A percentile compares a stretch with the other conserved stretches of the same genome.
Conservation (phyloP, 768 basidiomycete species). For the Trichaptum fuscoviolaceum region DNA sequence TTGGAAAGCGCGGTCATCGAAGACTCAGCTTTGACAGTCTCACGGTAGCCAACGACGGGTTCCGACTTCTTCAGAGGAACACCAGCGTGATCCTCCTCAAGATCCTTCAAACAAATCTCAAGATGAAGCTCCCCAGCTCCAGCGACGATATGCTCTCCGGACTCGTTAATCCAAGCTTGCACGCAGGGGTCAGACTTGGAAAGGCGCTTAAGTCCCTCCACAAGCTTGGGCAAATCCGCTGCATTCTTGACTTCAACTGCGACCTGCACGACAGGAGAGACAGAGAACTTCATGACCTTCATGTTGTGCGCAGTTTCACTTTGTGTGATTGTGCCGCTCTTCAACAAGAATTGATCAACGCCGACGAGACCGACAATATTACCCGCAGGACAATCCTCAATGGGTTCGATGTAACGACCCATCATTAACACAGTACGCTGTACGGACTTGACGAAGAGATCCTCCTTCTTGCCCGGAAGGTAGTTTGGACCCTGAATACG, state of each 20-base stretch:
- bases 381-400: constrained; percentile 98
- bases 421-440: constrained; percentile 99
- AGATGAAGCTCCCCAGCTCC: constrained; percentile 99
- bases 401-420: constrained; percentile 97
- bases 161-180: constrained; percentile 87
- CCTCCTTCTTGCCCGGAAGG: constrained; percentile 96
- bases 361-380: constrained; percentile 99
- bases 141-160: constrained; percentile 97
- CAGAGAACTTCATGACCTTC: constrained; percentile 99
- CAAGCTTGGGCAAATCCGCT: constrained; percentile 96
- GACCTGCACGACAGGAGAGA: constrained; percentile 98
- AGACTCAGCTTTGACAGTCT: constrained; percentile 96
- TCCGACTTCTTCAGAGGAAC: constrained; percentile 98
- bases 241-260: constrained; percentile 99
- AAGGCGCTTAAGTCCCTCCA: constrained; percentile 99
- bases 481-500: constrained; percentile 99
- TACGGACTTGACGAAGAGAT: constrained; percentile 95
- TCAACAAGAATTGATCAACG: constrained; percentile 99
- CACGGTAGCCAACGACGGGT: constrained; percentile 95
- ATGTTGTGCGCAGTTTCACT: constrained; percentile 99
- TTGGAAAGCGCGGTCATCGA: constrained; percentile 95
- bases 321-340: constrained; percentile 96
- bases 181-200: constrained; percentile 99
- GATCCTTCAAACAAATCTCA: constrained; percentile 99
- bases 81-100: constrained; percentile 99